These are phyloP conservation scores for Royoungia palumana DNA, from an alignment of 768 basidiomycete species.

Conservation along the genomic window DNA sequence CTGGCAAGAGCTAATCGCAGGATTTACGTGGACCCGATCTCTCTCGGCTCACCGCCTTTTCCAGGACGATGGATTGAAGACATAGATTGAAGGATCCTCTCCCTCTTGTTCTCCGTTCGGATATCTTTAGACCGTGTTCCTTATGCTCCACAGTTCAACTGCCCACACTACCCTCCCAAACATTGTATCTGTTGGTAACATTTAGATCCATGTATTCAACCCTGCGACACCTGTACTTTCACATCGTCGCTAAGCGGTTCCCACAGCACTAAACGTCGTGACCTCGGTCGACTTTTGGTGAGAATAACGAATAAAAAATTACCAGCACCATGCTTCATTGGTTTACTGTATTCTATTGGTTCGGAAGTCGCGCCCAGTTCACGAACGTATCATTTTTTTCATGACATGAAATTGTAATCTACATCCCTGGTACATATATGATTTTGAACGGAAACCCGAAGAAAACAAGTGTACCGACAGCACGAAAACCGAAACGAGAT, in stretches of 20 bases:
- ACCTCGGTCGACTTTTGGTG: not conserved
- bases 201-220: slow-evolving; percentile 22
- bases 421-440: slow-evolving; percentile 4
- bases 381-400: no score
- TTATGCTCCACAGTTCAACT: not conserved
- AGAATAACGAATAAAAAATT: no score
- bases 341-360: not conserved
- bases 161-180: slow-evolving; percentile 10
- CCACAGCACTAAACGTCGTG: not conserved
- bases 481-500: not conserved
- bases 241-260: not conserved
- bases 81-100: slow-evolving; percentile 23
- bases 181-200: slow-evolving; percentile 12
- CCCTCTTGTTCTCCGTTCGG: not conserved
- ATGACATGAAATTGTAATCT: not conserved
- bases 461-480: not conserved
- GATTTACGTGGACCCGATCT: slow-evolving; percentile 2
- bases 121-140: not conserved
- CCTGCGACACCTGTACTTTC: slow-evolving; percentile 6
- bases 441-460: not conserved
- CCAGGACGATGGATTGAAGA: slow-evolving; percentile 36
- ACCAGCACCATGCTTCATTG: not conserved
- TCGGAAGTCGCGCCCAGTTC: no score
- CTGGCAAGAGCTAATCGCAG: slow-evolving; percentile 12
- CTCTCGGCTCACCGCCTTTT: slow-evolving; percentile 21